Evolutionary conservation across 2,329 filamentous ascomycete genomes (phyloP), one percentile per base, ranked within the genome.

Genomic region (Xylaria sp.): DNA sequence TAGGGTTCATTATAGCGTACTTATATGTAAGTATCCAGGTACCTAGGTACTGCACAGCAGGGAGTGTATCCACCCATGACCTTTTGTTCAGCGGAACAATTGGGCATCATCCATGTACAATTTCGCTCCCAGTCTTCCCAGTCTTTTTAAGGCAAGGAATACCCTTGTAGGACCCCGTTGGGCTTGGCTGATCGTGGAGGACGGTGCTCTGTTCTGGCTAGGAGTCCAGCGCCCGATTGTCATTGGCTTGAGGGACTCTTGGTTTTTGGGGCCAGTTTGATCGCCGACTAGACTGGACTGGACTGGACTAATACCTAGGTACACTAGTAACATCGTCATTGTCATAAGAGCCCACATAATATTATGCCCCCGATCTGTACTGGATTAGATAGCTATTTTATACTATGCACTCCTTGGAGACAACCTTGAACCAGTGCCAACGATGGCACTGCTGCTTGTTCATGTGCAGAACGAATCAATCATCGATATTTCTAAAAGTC

Each of bases 271-370:
- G 53, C 58, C 35, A 55, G 66, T 63, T 71, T 70, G 68, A 67
- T 71, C 70, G 68, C 67, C 70, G 64, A 70, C 67, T 48, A 59
- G 60, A 55, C 62, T 60, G 43, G 47, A 35, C n/a, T 15, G 29
- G 29, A 29, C 37, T 40, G 27, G 23, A 56, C 15, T 21, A 23
- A 17, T 53, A 53, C 19, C 47, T 48, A 48, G n/a, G n/a, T n/a
- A n/a, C n/a, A n/a, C n/a, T n/a, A n/a, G n/a, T n/a, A n/a, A n/a
- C n/a, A n/a, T n/a, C n/a, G n/a, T n/a, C n/a, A n/a, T n/a, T n/a
- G n/a, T n/a, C n/a, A n/a, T n/a, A n/a, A n/a, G n/a, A n/a, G n/a
- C n/a, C n/a, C n/a, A n/a, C n/a, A n/a, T n/a, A n/a, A n/a, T n/a
- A n/a, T n/a, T n/a, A n/a, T n/a, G n/a, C n/a, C n/a, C n/a, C n/a